phyloP scores from a whole-genome alignment of 108 stramenopile genomes.

The Mayamaea pseudoterrestris region DNA sequence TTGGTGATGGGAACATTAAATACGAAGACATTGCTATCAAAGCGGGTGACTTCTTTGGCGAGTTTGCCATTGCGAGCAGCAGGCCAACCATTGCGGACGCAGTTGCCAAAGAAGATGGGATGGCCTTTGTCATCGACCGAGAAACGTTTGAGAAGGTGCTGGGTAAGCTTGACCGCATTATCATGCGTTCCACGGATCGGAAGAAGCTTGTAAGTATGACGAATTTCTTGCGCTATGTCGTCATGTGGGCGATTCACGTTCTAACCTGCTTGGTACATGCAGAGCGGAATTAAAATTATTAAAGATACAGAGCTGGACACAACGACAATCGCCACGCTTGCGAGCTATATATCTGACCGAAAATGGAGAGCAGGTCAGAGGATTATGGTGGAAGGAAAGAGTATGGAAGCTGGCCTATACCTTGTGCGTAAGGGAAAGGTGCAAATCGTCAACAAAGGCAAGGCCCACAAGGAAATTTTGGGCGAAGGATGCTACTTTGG shows the following conservation, averaged over 20 bases:
- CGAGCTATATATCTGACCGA: conserved; percentile 23
- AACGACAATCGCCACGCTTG: conserved; percentile 37
- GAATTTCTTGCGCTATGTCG: conserved; percentile 22
- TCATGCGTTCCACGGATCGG: conserved; percentile 31
- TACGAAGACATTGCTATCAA: conserved; percentile 44
- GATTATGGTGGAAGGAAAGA: conserved; percentile 69
- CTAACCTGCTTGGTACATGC: too few relatives aligned
- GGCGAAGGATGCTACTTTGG: conserved; percentile 52
- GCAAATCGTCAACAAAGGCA: conserved; percentile 41
- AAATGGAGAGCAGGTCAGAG: conserved; percentile 40
- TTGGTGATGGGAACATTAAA: conserved; percentile 27
- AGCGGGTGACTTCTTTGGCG: conserved; percentile 81
- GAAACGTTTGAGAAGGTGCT: conserved; percentile 52
- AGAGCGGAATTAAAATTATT: conserved; percentile 18
- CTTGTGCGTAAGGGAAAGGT: conserved; percentile 39
- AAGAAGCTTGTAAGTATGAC: conserved; percentile 27
- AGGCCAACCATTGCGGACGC: conserved; percentile 64
- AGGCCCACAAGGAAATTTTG: conserved; percentile 17
- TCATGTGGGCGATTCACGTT: conserved; percentile 24
- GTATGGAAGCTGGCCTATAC: conserved; percentile 29
- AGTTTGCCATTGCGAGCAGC: conserved; percentile 64
- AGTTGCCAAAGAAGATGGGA: conserved; percentile 45
- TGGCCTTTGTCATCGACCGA: conserved; percentile 16
- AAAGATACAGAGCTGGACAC: conserved; percentile 32
- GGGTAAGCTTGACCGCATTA: conserved; percentile 24